These are phyloP conservation scores for Geranomyces michiganensis DNA, from an alignment of 192 early-diverging fungal species.

Conservation along the genomic window DNA sequence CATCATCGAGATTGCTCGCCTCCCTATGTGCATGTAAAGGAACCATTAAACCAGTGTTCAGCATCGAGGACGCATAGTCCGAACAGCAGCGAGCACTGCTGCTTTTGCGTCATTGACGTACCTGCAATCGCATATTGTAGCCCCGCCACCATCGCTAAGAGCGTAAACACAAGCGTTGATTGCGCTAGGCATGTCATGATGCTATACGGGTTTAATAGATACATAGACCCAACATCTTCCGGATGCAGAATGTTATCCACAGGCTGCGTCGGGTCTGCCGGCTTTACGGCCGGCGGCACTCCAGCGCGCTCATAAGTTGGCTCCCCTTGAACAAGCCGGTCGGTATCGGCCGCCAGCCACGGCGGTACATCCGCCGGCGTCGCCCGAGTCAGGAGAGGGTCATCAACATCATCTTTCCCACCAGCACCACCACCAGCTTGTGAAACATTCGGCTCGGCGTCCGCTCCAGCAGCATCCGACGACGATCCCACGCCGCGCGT, in stretches of 20 bases:
- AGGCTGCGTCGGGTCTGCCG: slow-evolving; percentile 41
- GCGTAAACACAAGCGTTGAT: slow-evolving; percentile 77
- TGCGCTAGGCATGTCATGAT: slow-evolving; percentile 73
- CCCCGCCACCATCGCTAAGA: slow-evolving; percentile 72
- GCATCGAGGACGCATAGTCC: too few species aligned
- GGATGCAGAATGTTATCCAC: slow-evolving; percentile 40
- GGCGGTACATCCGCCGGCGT: slow-evolving; percentile 5
- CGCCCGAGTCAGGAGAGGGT: not conserved
- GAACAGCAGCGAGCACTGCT: not conserved
- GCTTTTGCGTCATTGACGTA: too few species aligned
- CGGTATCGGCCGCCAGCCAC: slow-evolving; percentile 6
- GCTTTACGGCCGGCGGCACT: not conserved
- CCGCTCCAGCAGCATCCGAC: not conserved
- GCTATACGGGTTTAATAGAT: slow-evolving; percentile 85
- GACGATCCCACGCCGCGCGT: not conserved
- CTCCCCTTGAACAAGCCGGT: not conserved
- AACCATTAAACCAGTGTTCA: not conserved
- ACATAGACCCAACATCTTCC: slow-evolving; percentile 51
- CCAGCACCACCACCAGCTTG: too few species aligned
- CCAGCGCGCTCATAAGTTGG: not conserved
- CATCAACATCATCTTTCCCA: not conserved
- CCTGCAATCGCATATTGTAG: slow-evolving; percentile 69
- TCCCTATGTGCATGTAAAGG: slow-evolving; percentile 55
- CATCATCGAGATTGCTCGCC: slow-evolving; percentile 60
- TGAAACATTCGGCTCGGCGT: too few species aligned